Evolutionary conservation across 345 rosid genomes (phyloP), one percentile per base, ranked within the genome.

Genomic region (Clarkia xantiana): DNA sequence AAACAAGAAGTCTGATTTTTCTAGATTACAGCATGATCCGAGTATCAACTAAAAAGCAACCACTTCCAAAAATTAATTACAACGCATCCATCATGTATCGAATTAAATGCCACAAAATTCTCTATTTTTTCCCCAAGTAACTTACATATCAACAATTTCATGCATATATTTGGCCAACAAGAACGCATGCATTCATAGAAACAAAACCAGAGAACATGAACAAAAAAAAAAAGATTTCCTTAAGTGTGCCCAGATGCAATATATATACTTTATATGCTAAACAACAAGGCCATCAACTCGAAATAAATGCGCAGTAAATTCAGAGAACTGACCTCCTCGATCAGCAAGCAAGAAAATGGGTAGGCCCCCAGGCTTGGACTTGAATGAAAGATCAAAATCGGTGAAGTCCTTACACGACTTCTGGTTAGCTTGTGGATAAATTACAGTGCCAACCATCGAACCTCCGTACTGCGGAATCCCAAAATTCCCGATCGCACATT

Each of bases 401-500:
- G 7, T 59, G 47, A 55, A 73, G 60, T 66, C 59, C 57, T 73
- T 64, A 62, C 82, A 77, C 22, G 73, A 76, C 57, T 77, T 74
- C 64, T 56, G 72, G 46, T 77, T 77, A n/a, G 67, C 61, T 22
- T 64, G 60, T 0, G 79, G 82, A 50, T 77, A 77, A 11, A 74
- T 74, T 47, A 77, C 76, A 54, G 71, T 60, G 6, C 82, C 82
- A 46, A 63, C 69, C 57, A 77, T 23, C 6, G 79, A 63, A 12
- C 82, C 82, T 15, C 82, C 82, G 59, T 77, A 73, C 44, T 77
- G 70, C 41, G 79, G 79, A 45, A 73, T 75, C 13, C 82, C 82
- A 17, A 77, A 77, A 39, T 77, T 73, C 5, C 79, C 82, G 22
- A 77, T 74, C n/a, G 79, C 79, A 42, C 79, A 51, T 49, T 74